Evolutionary conservation across 805 yeast species (phyloP).

Genomic region (Saccharomyces jurei): DNA sequence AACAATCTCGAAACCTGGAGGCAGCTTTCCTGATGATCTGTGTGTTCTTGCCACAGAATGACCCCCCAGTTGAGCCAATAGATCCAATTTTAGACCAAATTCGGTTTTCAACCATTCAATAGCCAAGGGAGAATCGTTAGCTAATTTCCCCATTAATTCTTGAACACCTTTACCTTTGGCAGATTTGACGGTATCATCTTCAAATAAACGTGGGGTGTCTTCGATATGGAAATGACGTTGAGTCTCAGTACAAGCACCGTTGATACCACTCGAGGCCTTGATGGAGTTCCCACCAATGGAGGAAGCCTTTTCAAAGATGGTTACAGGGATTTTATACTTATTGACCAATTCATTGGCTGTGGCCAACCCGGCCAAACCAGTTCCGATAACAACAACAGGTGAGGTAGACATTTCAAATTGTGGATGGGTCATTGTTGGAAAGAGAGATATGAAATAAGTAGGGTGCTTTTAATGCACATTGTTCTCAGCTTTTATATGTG

Average conservation of each 20-base stretch:
- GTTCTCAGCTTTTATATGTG: background rate
- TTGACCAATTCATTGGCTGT: slow-evolving; percentile 34
- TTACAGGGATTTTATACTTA: slow-evolving; percentile 34
- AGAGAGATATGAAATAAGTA: background rate
- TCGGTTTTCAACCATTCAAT: slow-evolving; percentile 64
- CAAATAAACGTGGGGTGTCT: slow-evolving; percentile 54
- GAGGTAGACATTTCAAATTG: background rate
- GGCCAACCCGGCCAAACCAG: slow-evolving; percentile 51
- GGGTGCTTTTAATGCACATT: background rate
- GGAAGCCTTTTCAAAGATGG: slow-evolving; percentile 41
- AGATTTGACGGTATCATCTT: slow-evolving; percentile 58
- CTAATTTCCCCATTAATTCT: slow-evolving; percentile 49
- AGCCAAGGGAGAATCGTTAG: slow-evolving; percentile 56
- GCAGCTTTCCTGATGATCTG: slow-evolving; percentile 52
- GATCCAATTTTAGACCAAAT: slow-evolving; percentile 53
- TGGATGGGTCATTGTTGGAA: background rate
- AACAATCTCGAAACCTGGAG: slow-evolving; percentile 55
- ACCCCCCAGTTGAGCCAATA: slow-evolving; percentile 74
- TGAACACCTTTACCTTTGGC: slow-evolving; percentile 56
- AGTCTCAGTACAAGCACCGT: slow-evolving; percentile 62
- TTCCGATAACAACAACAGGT: slow-evolving; percentile 43
- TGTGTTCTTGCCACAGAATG: slow-evolving; percentile 77
- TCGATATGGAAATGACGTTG: slow-evolving; percentile 41
- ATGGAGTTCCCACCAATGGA: slow-evolving; percentile 51
- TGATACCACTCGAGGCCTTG: slow-evolving; percentile 57